These are phyloP conservation scores for Ascochyta rabiei DNA, from an alignment of 2,329 filamentous ascomycete species.

Conservation along the genomic window DNA sequence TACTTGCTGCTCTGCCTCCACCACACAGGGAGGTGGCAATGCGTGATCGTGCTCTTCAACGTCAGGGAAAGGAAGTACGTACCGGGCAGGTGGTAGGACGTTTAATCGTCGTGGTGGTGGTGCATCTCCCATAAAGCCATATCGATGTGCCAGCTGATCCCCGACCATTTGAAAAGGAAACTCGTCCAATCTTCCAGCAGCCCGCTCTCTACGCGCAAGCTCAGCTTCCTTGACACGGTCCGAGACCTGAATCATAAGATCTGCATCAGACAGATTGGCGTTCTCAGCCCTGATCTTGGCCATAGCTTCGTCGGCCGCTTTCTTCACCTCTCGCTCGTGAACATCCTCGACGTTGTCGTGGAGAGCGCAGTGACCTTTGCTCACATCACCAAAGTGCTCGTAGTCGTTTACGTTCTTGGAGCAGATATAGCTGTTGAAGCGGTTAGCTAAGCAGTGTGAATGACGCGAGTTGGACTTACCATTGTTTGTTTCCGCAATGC, in stretches of 20 bases:
- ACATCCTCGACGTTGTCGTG: conserved; percentile 67
- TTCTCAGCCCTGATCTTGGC: conserved; percentile 63
- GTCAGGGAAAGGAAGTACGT: conserved; percentile 2
- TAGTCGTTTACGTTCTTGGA: conserved; percentile 68
- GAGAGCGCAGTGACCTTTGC: conserved; percentile 61
- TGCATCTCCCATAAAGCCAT: neutral
- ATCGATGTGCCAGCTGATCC: conserved; percentile 19
- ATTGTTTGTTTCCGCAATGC: conserved; percentile 61
- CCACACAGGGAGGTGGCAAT: neutral
- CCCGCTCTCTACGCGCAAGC: conserved; percentile 28
- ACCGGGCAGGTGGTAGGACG: neutral
- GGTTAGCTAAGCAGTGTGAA: conserved; percentile 5
- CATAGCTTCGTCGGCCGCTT: conserved; percentile 65
- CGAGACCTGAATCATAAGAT: conserved; percentile 64
- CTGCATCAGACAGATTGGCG: conserved; percentile 64
- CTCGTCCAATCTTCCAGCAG: conserved; percentile 15
- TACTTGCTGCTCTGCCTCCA: neutral
- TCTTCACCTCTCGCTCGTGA: conserved; percentile 67
- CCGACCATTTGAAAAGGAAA: conserved; percentile 34
- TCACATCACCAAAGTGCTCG: conserved; percentile 68
- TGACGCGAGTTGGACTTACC: conserved; percentile 48
- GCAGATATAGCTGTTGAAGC: conserved; percentile 68
- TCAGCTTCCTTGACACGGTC: conserved; percentile 54
- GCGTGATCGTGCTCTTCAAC: neutral
- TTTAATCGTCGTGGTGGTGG: neutral